Percentiles rank a stretch among this genome's conserved stretches.
Evolutionary conservation across 768 basidiomycete genomes (phyloP).

Genomic region (Mycena chlorophos): DNA sequence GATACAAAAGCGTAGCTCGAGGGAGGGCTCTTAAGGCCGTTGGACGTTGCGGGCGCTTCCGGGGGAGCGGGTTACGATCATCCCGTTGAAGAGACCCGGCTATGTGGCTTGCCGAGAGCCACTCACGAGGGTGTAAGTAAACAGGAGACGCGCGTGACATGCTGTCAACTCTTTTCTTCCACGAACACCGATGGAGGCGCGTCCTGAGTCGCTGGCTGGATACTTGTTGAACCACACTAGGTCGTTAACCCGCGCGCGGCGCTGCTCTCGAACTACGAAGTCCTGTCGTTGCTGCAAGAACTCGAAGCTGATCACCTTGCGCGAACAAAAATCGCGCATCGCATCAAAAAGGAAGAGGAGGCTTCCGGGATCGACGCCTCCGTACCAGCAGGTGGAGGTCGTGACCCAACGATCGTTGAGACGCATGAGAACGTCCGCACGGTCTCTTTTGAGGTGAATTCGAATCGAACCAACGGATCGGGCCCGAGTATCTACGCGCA

Average conservation of each 20-base stretch:
- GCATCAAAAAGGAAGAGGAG: conserved; percentile 79
- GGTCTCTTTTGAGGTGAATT: conserved; percentile 86
- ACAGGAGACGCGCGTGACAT: too few relatives aligned
- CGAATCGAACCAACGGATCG: too few relatives aligned
- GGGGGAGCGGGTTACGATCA: too few relatives aligned
- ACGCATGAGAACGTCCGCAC: conserved; percentile 82
- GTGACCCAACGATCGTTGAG: conserved; percentile 47
- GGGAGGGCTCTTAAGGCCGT: neutral
- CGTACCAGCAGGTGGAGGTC: conserved; percentile 25
- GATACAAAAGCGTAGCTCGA: neutral
- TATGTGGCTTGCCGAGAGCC: too few relatives aligned
- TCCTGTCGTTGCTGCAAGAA: conserved; percentile 72
- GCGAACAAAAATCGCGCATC: conserved; percentile 66
- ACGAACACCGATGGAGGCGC: conserved; percentile 25
- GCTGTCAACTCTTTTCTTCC: too few relatives aligned
- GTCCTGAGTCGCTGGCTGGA: neutral
- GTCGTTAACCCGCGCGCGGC: conserved; percentile 70
- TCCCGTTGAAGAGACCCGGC: too few relatives aligned
- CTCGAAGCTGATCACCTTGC: conserved; percentile 74
- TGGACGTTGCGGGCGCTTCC: neutral
- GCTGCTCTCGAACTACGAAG: conserved; percentile 89
- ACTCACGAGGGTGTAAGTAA: too few relatives aligned
- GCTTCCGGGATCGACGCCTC: conserved; percentile 35
- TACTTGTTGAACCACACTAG: conserved; percentile 42
- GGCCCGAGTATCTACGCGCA: too few relatives aligned